Percentiles rank a stretch among this genome's conserved stretches.
These are phyloP conservation scores for Syzygium oleosum DNA, from an alignment of 345 rosid genomes.

Conservation along the genomic window DNA sequence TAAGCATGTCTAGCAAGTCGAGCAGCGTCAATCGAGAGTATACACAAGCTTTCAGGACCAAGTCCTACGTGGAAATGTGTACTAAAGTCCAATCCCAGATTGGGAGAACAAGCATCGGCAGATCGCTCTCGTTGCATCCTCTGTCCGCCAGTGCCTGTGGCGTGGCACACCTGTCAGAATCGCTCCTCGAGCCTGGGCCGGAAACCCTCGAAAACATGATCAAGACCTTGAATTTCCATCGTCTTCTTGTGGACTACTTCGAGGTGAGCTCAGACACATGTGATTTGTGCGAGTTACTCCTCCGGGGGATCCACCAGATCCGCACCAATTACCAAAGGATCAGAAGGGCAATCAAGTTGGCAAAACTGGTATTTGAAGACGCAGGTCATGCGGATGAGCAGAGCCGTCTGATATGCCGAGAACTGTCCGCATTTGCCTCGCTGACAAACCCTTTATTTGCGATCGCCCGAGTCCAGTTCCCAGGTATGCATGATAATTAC, in stretches of 20 bases:
- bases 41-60: constrained; percentile 73
- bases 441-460: constrained; percentile 48
- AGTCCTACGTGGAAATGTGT: constrained; percentile 64
- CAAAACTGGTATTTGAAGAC: constrained; percentile 17
- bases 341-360: constrained; percentile 36
- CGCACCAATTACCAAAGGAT: constrained; percentile 41
- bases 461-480: constrained; percentile 22
- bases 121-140: constrained; percentile 2
- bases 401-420: constrained; percentile 18
- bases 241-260: constrained; percentile 43
- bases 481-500: constrained; percentile 34
- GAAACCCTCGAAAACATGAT: constrained; percentile 31
- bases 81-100: constrained; percentile 47
- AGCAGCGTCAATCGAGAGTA: constrained; percentile 70
- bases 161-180: constrained; percentile 39
- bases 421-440: constrained; percentile 41
- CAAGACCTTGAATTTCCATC: constrained; percentile 27
- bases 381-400: neutral
- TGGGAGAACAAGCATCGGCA: constrained; percentile 3
- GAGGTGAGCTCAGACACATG: constrained; percentile 48
- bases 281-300: constrained; percentile 56
- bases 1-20: constrained; percentile 5
- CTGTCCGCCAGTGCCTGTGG: neutral
- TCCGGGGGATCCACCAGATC: constrained; percentile 43
- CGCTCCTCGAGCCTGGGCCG: constrained; percentile 54